phyloP scores from a whole-genome alignment of 257 asterid species.

The Ilex asprella region DNA sequence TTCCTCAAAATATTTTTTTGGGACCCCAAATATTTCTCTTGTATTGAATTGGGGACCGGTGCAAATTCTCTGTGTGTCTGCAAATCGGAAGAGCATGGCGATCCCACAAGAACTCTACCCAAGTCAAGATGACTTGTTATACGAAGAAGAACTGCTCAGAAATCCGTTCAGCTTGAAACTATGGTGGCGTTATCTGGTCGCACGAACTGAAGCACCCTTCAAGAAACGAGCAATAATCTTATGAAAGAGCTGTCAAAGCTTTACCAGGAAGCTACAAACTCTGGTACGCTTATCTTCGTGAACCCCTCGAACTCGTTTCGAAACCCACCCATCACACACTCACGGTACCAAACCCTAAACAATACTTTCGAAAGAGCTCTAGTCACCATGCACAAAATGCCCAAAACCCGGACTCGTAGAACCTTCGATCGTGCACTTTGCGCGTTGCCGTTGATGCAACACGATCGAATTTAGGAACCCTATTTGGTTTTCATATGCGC shows the following conservation, averaged over 20 bases:
- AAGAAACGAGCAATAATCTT: slow-evolving; percentile 48
- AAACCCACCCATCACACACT: slow-evolving; percentile 53
- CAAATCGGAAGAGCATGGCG: too few species aligned
- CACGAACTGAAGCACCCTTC: slow-evolving; percentile 64
- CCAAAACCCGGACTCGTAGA: slow-evolving; percentile 61
- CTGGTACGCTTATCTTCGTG: slow-evolving; percentile 93
- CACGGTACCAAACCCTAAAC: slow-evolving; percentile 58
- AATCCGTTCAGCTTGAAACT: slow-evolving; percentile 68
- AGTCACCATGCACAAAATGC: slow-evolving; percentile 99
- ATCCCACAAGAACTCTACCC: slow-evolving; percentile 59
- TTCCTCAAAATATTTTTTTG: too few species aligned
- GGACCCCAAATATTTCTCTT: too few species aligned
- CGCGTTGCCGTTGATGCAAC: slow-evolving; percentile 93
- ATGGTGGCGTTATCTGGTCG: slow-evolving; percentile 92
- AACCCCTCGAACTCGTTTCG: slow-evolving; percentile 81
- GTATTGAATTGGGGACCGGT: too few species aligned
- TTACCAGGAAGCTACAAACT: slow-evolving; percentile 92
- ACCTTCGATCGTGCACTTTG: slow-evolving; percentile 85
- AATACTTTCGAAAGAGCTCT: slow-evolving; percentile 91
- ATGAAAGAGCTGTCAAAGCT: slow-evolving; percentile 83
- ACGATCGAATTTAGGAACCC: slow-evolving; percentile 79
- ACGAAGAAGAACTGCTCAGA: slow-evolving; percentile 79
- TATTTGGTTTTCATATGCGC: slow-evolving; percentile 60
- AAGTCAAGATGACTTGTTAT: slow-evolving; percentile 48
- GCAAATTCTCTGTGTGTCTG: too few species aligned